Evolutionary conservation across 495 filamentous ascomycete genomes (phyloP).

Genomic region (Xylaria curta): DNA sequence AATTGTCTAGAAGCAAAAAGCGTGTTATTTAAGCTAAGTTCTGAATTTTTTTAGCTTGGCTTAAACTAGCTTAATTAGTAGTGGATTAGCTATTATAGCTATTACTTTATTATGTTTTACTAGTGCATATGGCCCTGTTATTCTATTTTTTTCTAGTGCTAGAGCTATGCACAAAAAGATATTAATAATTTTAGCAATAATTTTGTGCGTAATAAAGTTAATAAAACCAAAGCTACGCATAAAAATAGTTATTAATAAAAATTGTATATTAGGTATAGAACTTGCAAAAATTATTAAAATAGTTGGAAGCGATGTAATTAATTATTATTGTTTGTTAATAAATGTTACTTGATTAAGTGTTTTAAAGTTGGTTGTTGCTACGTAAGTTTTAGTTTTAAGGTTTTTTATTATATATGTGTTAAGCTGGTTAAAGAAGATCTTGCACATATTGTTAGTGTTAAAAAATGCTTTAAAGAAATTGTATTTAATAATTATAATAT

Average conservation of each 20-base stretch:
- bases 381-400: slow-evolving; percentile 53
- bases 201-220: too few species aligned
- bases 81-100: too few species aligned
- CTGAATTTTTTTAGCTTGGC: too few species aligned
- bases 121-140: too few species aligned
- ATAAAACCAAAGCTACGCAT: slow-evolving; percentile 26
- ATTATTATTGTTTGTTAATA: slow-evolving; percentile 86
- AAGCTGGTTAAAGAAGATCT: slow-evolving; percentile 63
- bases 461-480: slow-evolving; percentile 59
- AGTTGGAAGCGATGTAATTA: slow-evolving; percentile 83
- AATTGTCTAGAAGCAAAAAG: too few species aligned
- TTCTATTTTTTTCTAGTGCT: too few species aligned
- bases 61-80: too few species aligned
- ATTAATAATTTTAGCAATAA: too few species aligned
- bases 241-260: slow-evolving; percentile 75
- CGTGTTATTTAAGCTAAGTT: too few species aligned
- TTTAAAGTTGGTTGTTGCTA: slow-evolving; percentile 60
- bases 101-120: too few species aligned
- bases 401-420: slow-evolving; percentile 82
- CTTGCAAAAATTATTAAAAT: slow-evolving; percentile 67
- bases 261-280: slow-evolving; percentile 72
- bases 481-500: slow-evolving; percentile 78
- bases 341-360: slow-evolving; percentile 81
- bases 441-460: slow-evolving; percentile 37
- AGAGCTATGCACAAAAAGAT: too few species aligned